Base-by-base conservation (phyloP, 352 stramenopile species). In the Phytophthora ramorum region DNA sequence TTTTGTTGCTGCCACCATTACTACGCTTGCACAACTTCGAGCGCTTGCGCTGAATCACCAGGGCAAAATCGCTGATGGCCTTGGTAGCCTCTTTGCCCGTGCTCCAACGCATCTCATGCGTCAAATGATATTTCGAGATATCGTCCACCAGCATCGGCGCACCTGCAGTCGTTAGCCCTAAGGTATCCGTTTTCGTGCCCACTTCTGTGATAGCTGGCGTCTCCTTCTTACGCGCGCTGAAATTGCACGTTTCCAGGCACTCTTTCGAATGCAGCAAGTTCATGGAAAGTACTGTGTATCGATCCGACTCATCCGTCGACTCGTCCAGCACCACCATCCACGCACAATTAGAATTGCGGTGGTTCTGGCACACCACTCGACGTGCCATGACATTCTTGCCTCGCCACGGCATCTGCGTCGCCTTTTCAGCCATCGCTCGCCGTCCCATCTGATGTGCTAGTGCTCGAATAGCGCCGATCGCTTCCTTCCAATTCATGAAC, bases 1-100 rank as follows among this genome's bases (percentile, higher is more conserved):
- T 95, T 50, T 95, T 95, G 75, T 93, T 95, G 62, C 86, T 89
- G 4, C 86, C 83, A 14, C 86, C 84, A 38, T 89, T 93, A 59
- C 89, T 93, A 26, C 81, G 81, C 66, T 95, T 93, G 76, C 86
- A 88, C 22, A 95, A 67, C 53, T 85, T 89, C 16, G 86, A 85
- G 7, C 86, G 81, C 62, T 95, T 95, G 55, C 80, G 85, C 52
- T 95, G 86, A 45, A 92, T 78, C 22, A 95, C 84, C 4, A 95
- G 62, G 14, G 86, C 69, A 52, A 90, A 94, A 59, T 94, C 86
- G 45, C 76, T 89, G 54, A 92, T 89, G 1, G 86, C 77, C 50
- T 90, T 89, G 13, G 86, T 92, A 22, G 81, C 86, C 26, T 94
- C 86, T 59, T 91, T 92, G 32, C 82, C 86, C 9, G 78, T 87